These are phyloP conservation scores for Xylaria multiplex DNA, from an alignment of 2,329 filamentous ascomycete species.

Conservation along the genomic window DNA sequence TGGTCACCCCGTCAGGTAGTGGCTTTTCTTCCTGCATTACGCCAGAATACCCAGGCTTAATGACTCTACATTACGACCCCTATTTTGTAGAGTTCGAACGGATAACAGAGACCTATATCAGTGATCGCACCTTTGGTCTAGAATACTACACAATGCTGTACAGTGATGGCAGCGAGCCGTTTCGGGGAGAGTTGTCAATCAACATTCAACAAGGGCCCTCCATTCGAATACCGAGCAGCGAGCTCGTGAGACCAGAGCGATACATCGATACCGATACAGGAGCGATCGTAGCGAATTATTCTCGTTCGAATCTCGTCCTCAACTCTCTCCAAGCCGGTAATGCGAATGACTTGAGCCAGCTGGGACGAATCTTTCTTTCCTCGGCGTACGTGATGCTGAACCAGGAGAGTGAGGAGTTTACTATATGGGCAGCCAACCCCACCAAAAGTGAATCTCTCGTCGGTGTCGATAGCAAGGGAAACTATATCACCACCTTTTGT, in stretches of 20 bases:
- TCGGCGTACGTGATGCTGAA: constrained; percentile 48
- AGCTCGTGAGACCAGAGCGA: constrained; percentile 47
- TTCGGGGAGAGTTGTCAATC: constrained; percentile 32
- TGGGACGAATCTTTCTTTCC: constrained; percentile 44
- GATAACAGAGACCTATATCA: constrained; percentile 14
- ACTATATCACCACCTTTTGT: constrained; percentile 5
- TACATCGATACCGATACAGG: constrained; percentile 25
- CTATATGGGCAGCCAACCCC: constrained; percentile 39
- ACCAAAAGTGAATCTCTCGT: constrained; percentile 25
- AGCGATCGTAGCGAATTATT: constrained; percentile 36
- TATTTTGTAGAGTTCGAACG: constrained; percentile 33
- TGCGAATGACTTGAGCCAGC: constrained; percentile 40
- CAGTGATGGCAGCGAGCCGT: constrained; percentile 1
- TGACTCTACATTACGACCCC: constrained; percentile 40
- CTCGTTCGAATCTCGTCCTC: constrained; percentile 41
- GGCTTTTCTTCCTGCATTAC: constrained; percentile 39
- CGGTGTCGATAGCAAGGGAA: constrained; percentile 1
- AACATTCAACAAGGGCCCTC: constrained; percentile 34
- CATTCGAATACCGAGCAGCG: constrained; percentile 46
- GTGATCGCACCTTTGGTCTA: constrained; percentile 34
- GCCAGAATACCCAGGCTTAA: constrained; percentile 37
- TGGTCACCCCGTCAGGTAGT: constrained; percentile 35
- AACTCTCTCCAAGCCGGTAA: constrained; percentile 42
- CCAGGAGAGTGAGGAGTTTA: constrained; percentile 42
- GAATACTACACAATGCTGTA: constrained; percentile 41